Evolutionary conservation across 805 yeast genomes (phyloP), one percentile per base, ranked within the genome.

Genomic region (Saturnispora sanitii): DNA sequence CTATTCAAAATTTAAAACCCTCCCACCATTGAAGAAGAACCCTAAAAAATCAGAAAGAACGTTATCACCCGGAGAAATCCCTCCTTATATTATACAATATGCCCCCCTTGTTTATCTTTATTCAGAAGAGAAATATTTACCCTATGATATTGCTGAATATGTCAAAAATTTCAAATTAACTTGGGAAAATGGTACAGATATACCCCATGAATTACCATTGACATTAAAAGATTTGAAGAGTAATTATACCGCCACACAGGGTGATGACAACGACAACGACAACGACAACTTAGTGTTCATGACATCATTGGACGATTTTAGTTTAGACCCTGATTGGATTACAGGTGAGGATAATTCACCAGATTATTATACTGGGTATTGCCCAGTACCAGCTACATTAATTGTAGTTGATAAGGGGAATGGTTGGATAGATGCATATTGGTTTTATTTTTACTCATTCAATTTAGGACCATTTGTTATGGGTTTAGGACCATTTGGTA

Each of bases 401-500:
- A 70, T 90, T 19, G 88, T 85, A 1, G 88, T 84, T 1, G 96
- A 90, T 54, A 88, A 87, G 56, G 96, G 95, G 2, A 82, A 86
- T 50, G 95, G 95, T 3, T 79, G 92, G 85, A 82, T 88, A 0
- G 98, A 90, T 57, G 85, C 96, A 0, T 90, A 75, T 57, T 90
- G 97, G 96, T 92, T 90, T 58, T 88, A 85, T 56, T 90, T 90
- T 56, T 90, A 92, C 57, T 81, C 95, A 2, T 90, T 90, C 66
- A 90, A 90, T 56, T 66, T 84, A 48, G 98, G 98, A 0, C 96
- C 98, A 0, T 90, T 79, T 62, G 96, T 90, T 8, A 87, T 90
- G 96, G 97, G 97, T 3, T 73, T 75, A 28, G 98, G 98, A 0
- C 98, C 98, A 0, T 92, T 82, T 66, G 98, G 98, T 0, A 83